A percentile compares a stretch with the other conserved stretches of the same genome.
phyloP scores from a whole-genome alignment of 768 basidiomycete genomes.

The Russula lepida region DNA sequence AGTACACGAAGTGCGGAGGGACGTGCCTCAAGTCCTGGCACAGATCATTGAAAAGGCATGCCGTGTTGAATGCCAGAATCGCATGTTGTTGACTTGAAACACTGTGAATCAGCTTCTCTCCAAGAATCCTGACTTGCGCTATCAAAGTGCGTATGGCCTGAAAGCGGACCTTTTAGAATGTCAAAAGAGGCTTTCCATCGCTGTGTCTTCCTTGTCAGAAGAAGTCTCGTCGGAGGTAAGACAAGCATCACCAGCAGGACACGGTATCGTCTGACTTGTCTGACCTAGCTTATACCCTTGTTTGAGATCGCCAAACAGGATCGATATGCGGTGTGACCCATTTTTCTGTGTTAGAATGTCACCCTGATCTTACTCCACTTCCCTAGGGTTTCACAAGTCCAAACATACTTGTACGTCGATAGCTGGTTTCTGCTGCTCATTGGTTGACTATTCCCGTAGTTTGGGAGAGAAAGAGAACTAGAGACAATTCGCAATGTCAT shows the following conservation, averaged over 20 bases:
- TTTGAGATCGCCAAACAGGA: conserved; percentile 63
- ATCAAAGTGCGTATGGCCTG: conserved; percentile 64
- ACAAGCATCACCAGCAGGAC: neutral
- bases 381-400: conserved; percentile 65
- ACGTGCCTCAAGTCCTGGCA: conserved; percentile 64
- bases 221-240: conserved; percentile 49
- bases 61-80: neutral
- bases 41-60: conserved; percentile 59
- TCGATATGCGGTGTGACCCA: conserved; percentile 46
- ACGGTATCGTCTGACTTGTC: conserved; percentile 10
- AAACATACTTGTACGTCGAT: conserved; percentile 43
- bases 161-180: conserved; percentile 61
- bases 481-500: conserved; percentile 59
- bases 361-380: neutral
- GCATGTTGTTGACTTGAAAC: conserved; percentile 3
- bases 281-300: conserved; percentile 48
- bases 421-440: neutral
- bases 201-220: conserved; percentile 48
- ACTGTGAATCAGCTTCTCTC: conserved; percentile 41
- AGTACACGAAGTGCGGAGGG: conserved; percentile 64
- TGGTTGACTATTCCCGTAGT: conserved; percentile 30
- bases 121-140: conserved; percentile 60
- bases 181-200: conserved; percentile 52
- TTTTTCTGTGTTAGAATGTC: neutral
- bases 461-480: conserved; percentile 64